Evolutionary conservation across 2,329 filamentous ascomycete genomes (phyloP), one percentile per base, ranked within the genome.

Genomic region (Clonostachys rosea): DNA sequence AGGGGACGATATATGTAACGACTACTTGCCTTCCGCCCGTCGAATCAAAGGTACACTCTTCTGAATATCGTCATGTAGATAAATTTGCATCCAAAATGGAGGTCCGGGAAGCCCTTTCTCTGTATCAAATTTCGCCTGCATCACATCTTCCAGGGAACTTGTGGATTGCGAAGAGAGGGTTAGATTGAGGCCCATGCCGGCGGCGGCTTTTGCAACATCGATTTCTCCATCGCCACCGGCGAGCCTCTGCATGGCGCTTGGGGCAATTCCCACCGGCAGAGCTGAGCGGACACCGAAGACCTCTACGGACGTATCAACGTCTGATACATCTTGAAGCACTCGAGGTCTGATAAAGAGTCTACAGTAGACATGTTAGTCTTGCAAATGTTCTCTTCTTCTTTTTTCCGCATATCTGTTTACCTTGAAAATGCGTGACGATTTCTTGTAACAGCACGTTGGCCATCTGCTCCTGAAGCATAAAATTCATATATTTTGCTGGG

Each of bases 21-120:
- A n/a, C n/a, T n/a, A n/a, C n/a, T n/a, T n/a, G n/a, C n/a, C 40
- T 35, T 61, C 57, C 17, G 55, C 56, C 3, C 59, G 50, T n/a
- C 48, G 47, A n/a, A 62, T 57, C 30, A 60, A 36, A 7, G 48
- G 43, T 1, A 52, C 34, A 37, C 54, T 57, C n/a, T 55, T 50
- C 18, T 55, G 48, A 1, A 51, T 50, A 18, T 55, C 45, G 34
- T 52, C 50, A 11, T 47, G 40, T 7, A 47, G 34, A 18, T 47
- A 47, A n/a, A 47, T 12, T 30, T 47, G 46, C 46, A 47, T 47
- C 46, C 46, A 47, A 6, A 56, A 56, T 81, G 72, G 45, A 71
- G 64, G 59, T 71, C 8, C 12, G 14, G 34, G 11, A 3, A 9
- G 5, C 1, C 33, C 41, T 13, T 13, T 34, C 13, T 13, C 16